Conservation (phyloP, 2,329 filamentous ascomycete species). For the Lecanicillium sp. region DNA sequence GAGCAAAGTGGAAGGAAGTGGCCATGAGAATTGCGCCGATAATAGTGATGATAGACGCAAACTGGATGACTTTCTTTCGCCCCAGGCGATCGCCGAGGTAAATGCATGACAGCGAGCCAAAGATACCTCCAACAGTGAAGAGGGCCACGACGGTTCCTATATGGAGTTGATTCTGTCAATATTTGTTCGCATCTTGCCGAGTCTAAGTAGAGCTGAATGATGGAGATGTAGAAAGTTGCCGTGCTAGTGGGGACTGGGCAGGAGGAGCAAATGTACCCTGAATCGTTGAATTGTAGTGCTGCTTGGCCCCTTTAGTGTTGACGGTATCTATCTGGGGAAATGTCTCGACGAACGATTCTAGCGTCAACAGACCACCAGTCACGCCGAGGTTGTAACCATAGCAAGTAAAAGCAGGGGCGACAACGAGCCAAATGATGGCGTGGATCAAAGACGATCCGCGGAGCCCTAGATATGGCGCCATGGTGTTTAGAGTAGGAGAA, state of each 20-base stretch:
- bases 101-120: conserved; percentile 34
- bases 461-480: conserved; percentile 22
- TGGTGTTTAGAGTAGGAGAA: no score
- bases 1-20: conserved; percentile 32
- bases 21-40: conserved; percentile 49
- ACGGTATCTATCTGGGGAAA: conserved; percentile 43
- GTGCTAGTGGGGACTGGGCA: conserved; percentile 1
- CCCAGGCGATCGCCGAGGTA: conserved; percentile 51
- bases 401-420: conserved; percentile 35
- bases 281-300: conserved; percentile 34
- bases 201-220: no score
- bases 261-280: conserved; percentile 19
- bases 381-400: conserved; percentile 59
- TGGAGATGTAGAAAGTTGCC: no score
- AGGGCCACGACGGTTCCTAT: conserved; percentile 37
- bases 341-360: conserved; percentile 48
- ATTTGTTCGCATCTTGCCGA: no score
- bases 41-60: conserved; percentile 41
- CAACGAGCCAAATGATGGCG: conserved; percentile 33
- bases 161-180: not conserved
- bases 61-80: conserved; percentile 46
- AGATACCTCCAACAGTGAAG: conserved; percentile 51
- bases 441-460: conserved; percentile 26
- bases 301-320: conserved; percentile 30
- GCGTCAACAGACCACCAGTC: conserved; percentile 61